Conservation (phyloP, 352 stramenopile genomes). For the Phytophthora cajani region DNA sequence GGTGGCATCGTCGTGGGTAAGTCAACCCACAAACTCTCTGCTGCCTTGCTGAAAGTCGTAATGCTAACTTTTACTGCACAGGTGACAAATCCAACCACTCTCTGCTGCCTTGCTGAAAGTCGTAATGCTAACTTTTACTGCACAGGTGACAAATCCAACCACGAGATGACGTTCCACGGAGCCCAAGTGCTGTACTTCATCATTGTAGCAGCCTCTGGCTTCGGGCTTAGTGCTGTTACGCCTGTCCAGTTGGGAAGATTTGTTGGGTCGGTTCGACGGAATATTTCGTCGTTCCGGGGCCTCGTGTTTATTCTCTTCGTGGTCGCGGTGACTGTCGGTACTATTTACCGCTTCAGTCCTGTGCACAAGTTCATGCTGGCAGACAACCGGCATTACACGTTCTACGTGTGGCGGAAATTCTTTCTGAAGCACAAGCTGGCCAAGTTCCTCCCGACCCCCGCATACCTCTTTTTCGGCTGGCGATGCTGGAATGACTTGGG, state of each 20-base stretch:
- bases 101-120: neutral
- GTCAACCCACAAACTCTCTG: constrained; percentile 3
- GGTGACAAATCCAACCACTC: constrained; percentile 85
- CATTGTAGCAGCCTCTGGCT: constrained; percentile 64
- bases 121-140: neutral
- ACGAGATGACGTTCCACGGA: constrained; percentile 76
- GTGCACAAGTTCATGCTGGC: constrained; percentile 92
- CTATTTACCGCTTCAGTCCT: constrained; percentile 73
- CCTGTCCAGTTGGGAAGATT: constrained; percentile 47
- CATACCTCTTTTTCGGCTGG: constrained; percentile 79
- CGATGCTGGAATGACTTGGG: constrained; percentile 67
- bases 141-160: constrained; percentile 85
- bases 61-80: constrained; percentile 22
- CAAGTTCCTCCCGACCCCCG: constrained; percentile 64
- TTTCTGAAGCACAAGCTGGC: constrained; percentile 75
- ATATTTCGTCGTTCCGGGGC: constrained; percentile 39
- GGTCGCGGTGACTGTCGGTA: constrained; percentile 29
- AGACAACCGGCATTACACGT: constrained; percentile 94
- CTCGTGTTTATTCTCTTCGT: constrained; percentile 39
- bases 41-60: neutral
- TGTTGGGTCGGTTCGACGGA: constrained; percentile 41
- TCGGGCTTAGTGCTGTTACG: constrained; percentile 56
- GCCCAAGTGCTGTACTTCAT: constrained; percentile 84
- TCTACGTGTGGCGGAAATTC: constrained; percentile 92
- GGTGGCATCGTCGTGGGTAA: constrained; percentile 83